phyloP scores from a whole-genome alignment of 306 rosid species.

The Fragaria iinumae region DNA sequence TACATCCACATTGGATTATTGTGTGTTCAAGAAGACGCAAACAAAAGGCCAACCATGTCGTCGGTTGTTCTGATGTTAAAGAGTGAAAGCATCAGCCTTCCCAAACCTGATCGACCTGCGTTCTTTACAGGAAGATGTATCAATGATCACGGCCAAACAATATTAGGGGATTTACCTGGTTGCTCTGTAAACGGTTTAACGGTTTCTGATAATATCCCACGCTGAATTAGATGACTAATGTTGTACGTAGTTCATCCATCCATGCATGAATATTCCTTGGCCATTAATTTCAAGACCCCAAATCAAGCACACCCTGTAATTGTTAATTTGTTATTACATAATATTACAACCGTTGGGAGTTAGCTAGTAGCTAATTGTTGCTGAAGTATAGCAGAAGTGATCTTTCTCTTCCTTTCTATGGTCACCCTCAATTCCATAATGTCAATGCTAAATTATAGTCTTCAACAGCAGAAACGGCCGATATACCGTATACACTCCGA shows the following conservation, averaged over 20 bases:
- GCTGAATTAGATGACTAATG: background rate
- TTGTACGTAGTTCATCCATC: background rate
- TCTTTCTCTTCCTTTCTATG: too few relatives aligned
- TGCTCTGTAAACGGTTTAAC: constrained; percentile 17
- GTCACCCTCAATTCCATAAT: too few relatives aligned
- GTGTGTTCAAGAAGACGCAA: constrained; percentile 31
- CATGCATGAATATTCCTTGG: too few relatives aligned
- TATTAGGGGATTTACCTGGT: background rate
- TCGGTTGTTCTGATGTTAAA: constrained; percentile 25
- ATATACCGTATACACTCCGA: too few relatives aligned
- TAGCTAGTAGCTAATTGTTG: too few relatives aligned
- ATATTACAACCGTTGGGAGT: too few relatives aligned
- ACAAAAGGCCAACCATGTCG: constrained; percentile 33
- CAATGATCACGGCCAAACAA: background rate
- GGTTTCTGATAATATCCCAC: constrained; percentile 8
- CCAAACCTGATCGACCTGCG: constrained; percentile 16
- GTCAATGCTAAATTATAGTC: too few relatives aligned
- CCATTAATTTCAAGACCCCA: too few relatives aligned
- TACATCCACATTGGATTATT: constrained; percentile 30
- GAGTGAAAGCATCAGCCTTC: constrained; percentile 5
- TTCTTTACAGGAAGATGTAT: background rate
- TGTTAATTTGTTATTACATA: too few relatives aligned
- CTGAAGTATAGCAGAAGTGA: too few relatives aligned
- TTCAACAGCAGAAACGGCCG: too few relatives aligned
- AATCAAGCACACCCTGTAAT: too few relatives aligned